Evolutionary conservation across 2,329 filamentous ascomycete genomes (phyloP), one percentile per base, ranked within the genome.

Genomic region (Aspergillus transmontanensis): DNA sequence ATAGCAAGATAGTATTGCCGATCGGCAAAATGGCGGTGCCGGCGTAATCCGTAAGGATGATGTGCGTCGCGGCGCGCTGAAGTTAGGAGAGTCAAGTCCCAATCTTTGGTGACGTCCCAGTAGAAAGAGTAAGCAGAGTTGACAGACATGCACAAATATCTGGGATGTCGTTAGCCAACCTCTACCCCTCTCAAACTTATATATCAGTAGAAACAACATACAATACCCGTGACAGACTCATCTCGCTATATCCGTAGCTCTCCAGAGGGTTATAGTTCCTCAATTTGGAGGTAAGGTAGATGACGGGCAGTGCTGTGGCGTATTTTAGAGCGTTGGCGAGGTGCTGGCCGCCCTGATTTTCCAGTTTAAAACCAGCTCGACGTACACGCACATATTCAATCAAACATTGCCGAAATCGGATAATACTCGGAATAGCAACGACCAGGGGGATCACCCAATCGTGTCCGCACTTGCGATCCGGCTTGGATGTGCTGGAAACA

Each of bases 101-200:
- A 99, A 82, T 99, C 95, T 81, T 94, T 95, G 60, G 92, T 86
- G 34, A 98, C 89, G 73, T 99, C 95, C 95, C 95, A 99, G 83
- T 95, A 99, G 82, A 98, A 98, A n/a, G 91, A 93, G 80, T 97
- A 99, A 51, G 91, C 83, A 16, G 92, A 96, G 78, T 99, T 97
- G 71, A 95, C 74, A 39, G 93, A 81, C 34, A 92, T 90, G 50
- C 90, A 90, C 41, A 85, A 79, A 34, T 96, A 81, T 89, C 92
- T 95, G 55, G 14, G 39, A 30, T 32, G 32, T 12, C 23, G 14
- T 58, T 46, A 46, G 34, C 4, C 23, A 32, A 41, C 23, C 16
- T 30, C 36, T 53, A 41, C 19, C 16, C 16, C 19, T 12, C 36
- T 48, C 32, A 14, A 34, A 30, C 11, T 45, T 14, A 34, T 30